These are phyloP conservation scores for Hebeloma cylindrosporum DNA, from an alignment of 768 basidiomycete genomes.

Conservation along the genomic window DNA sequence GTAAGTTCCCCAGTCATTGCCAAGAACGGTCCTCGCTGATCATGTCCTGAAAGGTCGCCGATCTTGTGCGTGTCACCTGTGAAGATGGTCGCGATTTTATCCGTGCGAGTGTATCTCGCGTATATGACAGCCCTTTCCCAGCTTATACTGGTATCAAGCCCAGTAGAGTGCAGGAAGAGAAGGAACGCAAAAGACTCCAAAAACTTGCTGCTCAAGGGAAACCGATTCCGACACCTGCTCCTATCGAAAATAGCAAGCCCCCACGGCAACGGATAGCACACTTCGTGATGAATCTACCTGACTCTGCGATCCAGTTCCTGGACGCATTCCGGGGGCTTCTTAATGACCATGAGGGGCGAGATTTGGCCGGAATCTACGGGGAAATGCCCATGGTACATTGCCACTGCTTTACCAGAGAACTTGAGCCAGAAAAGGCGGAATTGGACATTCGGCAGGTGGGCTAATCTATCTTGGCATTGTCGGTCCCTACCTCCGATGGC, in stretches of 20 bases:
- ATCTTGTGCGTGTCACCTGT: constrained; percentile 69
- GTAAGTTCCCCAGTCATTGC: constrained; percentile 40
- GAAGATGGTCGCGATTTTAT: constrained; percentile 91
- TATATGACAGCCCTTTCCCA: constrained; percentile 68
- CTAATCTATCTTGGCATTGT: constrained; percentile 14
- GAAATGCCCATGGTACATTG: constrained; percentile 92
- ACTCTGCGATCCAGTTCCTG: constrained; percentile 86
- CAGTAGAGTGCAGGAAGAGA: constrained; percentile 45
- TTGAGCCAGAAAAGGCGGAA: constrained; percentile 65
- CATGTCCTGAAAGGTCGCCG: constrained; percentile 52
- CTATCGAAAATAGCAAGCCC: constrained; percentile 20
- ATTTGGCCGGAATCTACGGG: constrained; percentile 47
- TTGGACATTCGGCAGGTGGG: constrained; percentile 80
- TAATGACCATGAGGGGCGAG: constrained; percentile 29
- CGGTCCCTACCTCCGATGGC: constrained; percentile 3
- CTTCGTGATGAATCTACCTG: constrained; percentile 98
- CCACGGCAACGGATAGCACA: constrained; percentile 67
- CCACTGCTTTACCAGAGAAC: constrained; percentile 92
- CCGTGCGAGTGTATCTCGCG: constrained; percentile 48
- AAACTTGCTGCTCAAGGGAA: constrained; percentile 23
- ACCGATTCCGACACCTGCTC: constrained; percentile 10
- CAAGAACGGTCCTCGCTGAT: constrained; percentile 6
- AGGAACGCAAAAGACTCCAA: constrained; percentile 38
- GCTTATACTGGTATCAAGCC: constrained; percentile 49
- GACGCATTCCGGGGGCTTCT: constrained; percentile 84